Conservation (phyloP, 2,329 filamentous ascomycete species). For the Dactylellina cionopaga region DNA sequence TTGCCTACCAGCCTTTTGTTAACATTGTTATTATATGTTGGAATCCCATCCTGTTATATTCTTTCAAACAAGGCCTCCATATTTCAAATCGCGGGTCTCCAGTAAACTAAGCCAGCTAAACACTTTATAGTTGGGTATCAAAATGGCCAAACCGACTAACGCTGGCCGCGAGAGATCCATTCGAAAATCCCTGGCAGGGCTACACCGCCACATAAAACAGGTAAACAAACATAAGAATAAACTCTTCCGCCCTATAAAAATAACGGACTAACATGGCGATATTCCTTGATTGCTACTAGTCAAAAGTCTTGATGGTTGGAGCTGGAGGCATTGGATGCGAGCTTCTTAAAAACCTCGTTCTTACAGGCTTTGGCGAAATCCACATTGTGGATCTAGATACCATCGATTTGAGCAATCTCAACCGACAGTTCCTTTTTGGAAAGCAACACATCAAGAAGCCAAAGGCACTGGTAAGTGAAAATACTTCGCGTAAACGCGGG, state of each 20-base stretch:
- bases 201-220: constrained; percentile 75
- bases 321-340: constrained; percentile 98
- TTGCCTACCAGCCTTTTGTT: no score
- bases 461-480: constrained; percentile 79
- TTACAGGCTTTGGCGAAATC: constrained; percentile 90
- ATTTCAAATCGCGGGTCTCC: no score
- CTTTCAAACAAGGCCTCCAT: no score
- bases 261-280: neutral
- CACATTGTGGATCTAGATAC: constrained; percentile 97
- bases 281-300: constrained; percentile 67
- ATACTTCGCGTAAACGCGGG: neutral
- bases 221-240: constrained; percentile 61
- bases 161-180: constrained; percentile 24
- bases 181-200: constrained; percentile 71
- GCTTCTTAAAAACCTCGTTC: constrained; percentile 92
- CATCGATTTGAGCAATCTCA: constrained; percentile 96
- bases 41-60: no score
- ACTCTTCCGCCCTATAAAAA: neutral
- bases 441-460: constrained; percentile 98
- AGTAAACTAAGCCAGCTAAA: no score
- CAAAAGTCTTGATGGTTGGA: constrained; percentile 90
- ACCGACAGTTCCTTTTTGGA: constrained; percentile 95
- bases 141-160: constrained; percentile 4
- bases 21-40: no score
- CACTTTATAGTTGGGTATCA: no score